phyloP scores from a whole-genome alignment of 2,329 filamentous ascomycete species.

The Cladophialophora immunda region DNA sequence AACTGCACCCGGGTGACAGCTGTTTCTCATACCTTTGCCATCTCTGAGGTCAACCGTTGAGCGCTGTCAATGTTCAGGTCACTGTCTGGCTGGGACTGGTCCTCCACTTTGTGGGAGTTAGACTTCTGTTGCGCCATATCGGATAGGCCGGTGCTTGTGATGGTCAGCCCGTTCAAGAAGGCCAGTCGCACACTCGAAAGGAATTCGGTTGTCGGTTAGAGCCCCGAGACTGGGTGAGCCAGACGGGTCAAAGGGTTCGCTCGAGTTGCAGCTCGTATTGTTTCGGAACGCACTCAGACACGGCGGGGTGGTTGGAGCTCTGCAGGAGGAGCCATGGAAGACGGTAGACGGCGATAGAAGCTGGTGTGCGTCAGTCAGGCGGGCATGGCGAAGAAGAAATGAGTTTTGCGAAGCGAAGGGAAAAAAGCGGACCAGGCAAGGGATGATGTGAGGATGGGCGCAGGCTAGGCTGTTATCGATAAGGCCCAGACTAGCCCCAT shows the following conservation, averaged over 20 bases:
- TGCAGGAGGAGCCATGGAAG: conserved; percentile 9
- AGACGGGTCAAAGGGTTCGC: background rate
- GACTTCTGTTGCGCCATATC: conserved; percentile 30
- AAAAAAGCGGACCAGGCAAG: background rate
- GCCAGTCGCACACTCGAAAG: background rate
- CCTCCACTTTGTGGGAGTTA: conserved; percentile 21
- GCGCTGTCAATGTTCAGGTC: conserved; percentile 26
- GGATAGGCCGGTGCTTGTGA: background rate
- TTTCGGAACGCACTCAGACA: background rate
- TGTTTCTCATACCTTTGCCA: conserved; percentile 37
- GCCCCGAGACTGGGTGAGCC: background rate
- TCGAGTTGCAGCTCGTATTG: background rate
- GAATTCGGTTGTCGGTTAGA: conserved; percentile 1
- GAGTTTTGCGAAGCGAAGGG: background rate
- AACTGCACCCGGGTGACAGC: background rate
- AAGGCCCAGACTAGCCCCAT: background rate
- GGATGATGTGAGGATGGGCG: background rate
- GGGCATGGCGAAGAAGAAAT: background rate
- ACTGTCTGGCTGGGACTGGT: conserved; percentile 22
- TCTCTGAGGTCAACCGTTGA: conserved; percentile 36
- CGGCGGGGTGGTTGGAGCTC: background rate
- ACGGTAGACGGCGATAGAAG: background rate
- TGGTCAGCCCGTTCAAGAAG: background rate
- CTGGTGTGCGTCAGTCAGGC: background rate
- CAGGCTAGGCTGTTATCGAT: background rate